Evolutionary conservation across 352 stramenopile species (phyloP).

Genomic region (Nothophytophthora sp.): DNA sequence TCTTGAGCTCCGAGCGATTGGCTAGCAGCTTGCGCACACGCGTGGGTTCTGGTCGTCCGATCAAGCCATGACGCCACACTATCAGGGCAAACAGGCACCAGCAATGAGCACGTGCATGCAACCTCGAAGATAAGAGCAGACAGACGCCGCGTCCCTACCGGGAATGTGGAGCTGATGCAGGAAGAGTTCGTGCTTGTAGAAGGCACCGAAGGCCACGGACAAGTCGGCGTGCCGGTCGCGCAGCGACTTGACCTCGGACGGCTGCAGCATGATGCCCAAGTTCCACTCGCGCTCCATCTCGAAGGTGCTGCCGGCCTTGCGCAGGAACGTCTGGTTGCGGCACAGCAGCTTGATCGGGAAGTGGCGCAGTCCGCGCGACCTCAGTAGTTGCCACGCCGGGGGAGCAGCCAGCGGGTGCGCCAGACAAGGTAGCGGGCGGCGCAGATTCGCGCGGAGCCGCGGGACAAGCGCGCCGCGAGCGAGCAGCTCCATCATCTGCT

Average conservation of each 20-base stretch:
- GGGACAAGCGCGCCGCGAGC: slow-evolving; percentile 1
- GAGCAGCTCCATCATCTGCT: slow-evolving; percentile 25
- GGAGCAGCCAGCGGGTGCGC: no score
- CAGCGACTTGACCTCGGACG: slow-evolving; percentile 81
- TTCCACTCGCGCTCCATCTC: slow-evolving; percentile 80
- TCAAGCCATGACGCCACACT: slow-evolving; percentile 80
- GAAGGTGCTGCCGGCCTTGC: slow-evolving; percentile 45
- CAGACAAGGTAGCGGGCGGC: no score
- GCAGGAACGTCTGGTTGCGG: slow-evolving; percentile 69
- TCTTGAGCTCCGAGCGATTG: slow-evolving; percentile 77
- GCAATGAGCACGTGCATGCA: slow-evolving; percentile 1
- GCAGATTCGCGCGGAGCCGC: no score
- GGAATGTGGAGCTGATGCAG: slow-evolving; percentile 81
- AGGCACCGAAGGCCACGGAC: slow-evolving; percentile 73
- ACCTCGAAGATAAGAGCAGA: background rate
- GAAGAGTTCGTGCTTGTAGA: slow-evolving; percentile 76
- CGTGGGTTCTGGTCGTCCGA: slow-evolving; percentile 66
- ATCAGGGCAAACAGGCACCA: slow-evolving; percentile 6
- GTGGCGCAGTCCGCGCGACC: slow-evolving; percentile 39
- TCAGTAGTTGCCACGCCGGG: no score
- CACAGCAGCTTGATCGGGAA: slow-evolving; percentile 64
- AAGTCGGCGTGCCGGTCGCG: slow-evolving; percentile 66
- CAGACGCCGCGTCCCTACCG: slow-evolving; percentile 24
- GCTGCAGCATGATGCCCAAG: slow-evolving; percentile 67
- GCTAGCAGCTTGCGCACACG: slow-evolving; percentile 78